Conservation (phyloP, 139 green algal species). For the Micractinium conductrix region DNA sequence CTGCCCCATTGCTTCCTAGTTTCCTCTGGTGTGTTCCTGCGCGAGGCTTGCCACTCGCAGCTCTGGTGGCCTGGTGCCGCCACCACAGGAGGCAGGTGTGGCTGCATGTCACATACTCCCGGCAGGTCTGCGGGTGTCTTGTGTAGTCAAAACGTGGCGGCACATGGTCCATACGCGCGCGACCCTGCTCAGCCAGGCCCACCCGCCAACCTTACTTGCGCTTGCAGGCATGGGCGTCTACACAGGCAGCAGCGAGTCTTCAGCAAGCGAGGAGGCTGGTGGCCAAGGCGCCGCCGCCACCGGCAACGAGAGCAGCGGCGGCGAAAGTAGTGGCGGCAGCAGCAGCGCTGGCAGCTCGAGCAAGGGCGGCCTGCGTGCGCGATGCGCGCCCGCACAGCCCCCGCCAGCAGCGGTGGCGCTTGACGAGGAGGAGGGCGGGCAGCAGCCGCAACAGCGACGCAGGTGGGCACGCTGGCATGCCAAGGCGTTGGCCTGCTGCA, state of each 20-base stretch:
- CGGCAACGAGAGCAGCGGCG: not conserved
- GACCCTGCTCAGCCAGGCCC: too few relatives aligned
- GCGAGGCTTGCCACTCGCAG: too few relatives aligned
- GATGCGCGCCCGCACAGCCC: not conserved
- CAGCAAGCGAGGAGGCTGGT: not conserved
- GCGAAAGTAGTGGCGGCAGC: not conserved
- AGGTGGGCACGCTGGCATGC: not conserved
- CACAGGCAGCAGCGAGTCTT: slow-evolving; percentile 9
- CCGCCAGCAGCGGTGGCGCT: not conserved
- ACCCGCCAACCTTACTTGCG: too few relatives aligned
- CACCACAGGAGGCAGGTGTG: too few relatives aligned
- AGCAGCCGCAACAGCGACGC: not conserved
- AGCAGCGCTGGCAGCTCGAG: not conserved
- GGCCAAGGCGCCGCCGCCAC: too few relatives aligned
- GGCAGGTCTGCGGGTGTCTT: too few relatives aligned
- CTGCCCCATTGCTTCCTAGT: too few relatives aligned
- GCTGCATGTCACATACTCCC: too few relatives aligned
- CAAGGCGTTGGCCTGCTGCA: not conserved
- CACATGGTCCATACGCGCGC: too few relatives aligned
- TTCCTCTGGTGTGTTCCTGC: too few relatives aligned
- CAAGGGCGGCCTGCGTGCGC: not conserved
- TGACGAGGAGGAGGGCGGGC: not conserved
- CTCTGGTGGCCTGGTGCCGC: too few relatives aligned
- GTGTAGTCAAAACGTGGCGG: too few relatives aligned
- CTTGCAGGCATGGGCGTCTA: slow-evolving; percentile 19